Base-by-base conservation (phyloP, 192 early-diverging fungal species). In the Chytriomyces confervae region DNA sequence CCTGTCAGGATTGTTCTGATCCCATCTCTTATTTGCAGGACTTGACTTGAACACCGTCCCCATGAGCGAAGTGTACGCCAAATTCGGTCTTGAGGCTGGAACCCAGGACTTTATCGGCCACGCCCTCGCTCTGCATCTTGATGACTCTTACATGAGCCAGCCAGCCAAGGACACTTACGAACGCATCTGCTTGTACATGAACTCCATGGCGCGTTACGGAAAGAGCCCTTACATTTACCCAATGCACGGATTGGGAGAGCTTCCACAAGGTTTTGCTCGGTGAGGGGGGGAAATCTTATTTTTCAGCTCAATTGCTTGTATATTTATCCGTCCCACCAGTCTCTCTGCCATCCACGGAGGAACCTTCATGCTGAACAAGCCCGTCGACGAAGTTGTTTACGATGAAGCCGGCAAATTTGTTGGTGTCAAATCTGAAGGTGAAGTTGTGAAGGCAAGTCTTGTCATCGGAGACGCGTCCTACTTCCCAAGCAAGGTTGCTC, bases 141-240 rank as follows among this genome's bases (percentile, higher is more conserved):
- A 99, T 83, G 97, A 99, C 78, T 79, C 79, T 81, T 89, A 89
- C 82, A 76, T 89, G 75, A 72, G 53, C 18, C 50, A 84, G 77
- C 89, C 89, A 20, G 96, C 96, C 50, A 85, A 88, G 51, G 95
- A 95, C 51, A 97, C 95, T 29, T 93, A 94, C 79, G 90, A 95
- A 79, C 91, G 92, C 67, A 94, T 98, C 69, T 91, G 93, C 64
- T 85, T 99, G 79, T 99, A 99, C 81, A 91, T 93, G 76, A 91
- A 88, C 53, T 99, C 98, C 6, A 89, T 98, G 72, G 92, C 93
- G 13, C 91, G 94, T 10, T 96, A 95, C 80, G 96, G 96, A 69
- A 95, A 94, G 87, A 93, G 91, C 77, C 98, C 98, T 48, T 99
- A 98, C 86, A 96, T 99, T 81, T 99, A 99, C 85, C 98, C 97